Percentiles rank a stretch among this genome's conserved stretches.
These are phyloP conservation scores for Limnanthes douglasii DNA, from an alignment of 345 rosid species.

Conservation along the genomic window DNA sequence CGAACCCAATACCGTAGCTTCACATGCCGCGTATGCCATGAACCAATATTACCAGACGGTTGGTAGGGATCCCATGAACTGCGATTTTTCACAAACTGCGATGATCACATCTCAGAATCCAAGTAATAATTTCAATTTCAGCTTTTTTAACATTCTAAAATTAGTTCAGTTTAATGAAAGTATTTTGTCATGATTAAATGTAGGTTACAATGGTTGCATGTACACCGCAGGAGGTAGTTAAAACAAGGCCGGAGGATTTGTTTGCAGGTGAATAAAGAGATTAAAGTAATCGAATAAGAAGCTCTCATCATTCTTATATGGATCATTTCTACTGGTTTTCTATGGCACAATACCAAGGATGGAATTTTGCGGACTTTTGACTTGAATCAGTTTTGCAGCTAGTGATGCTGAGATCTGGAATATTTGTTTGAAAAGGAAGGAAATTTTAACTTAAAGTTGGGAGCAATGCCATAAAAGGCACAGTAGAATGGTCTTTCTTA, in stretches of 20 bases:
- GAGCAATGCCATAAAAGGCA: too few relatives aligned
- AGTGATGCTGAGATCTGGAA: too few relatives aligned
- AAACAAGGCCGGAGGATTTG: slow-evolving; percentile 8
- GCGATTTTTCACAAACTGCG: slow-evolving; percentile 77
- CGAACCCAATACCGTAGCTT: slow-evolving; percentile 49
- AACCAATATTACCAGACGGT: slow-evolving; percentile 59
- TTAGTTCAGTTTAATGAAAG: too few relatives aligned
- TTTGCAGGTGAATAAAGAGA: slow-evolving; percentile 1
- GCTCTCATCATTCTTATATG: too few relatives aligned
- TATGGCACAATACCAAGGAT: too few relatives aligned
- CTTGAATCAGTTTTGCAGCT: too few relatives aligned
- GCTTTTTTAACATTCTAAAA: neutral
- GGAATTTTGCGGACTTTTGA: too few relatives aligned
- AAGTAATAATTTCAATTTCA: slow-evolving; percentile 26
- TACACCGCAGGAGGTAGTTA: slow-evolving; percentile 35
- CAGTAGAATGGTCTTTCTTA: too few relatives aligned
- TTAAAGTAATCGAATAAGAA: too few relatives aligned
- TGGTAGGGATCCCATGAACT: slow-evolving; percentile 26
- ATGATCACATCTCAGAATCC: slow-evolving; percentile 54
- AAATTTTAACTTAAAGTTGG: too few relatives aligned
- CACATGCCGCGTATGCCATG: slow-evolving; percentile 89
- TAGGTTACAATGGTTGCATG: slow-evolving; percentile 32
- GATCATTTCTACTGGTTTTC: too few relatives aligned
- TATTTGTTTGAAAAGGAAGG: too few relatives aligned
- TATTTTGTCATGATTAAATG: neutral